These are phyloP conservation scores for Prototheca wickerhamii DNA, from an alignment of 163 green algal genomes.

Conservation along the genomic window DNA sequence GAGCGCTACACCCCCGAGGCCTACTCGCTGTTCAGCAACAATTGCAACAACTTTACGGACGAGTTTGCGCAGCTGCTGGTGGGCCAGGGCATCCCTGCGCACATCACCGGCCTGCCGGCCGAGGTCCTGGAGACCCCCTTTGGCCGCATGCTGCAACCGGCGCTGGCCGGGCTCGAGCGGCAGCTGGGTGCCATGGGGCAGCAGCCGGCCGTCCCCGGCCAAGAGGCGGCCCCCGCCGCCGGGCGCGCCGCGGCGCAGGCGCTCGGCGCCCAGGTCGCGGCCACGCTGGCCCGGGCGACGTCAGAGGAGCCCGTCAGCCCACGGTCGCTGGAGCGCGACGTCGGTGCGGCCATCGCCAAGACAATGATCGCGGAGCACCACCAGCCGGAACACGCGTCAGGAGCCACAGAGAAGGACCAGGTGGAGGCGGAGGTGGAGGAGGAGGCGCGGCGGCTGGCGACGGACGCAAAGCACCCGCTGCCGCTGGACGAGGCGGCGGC, in stretches of 20 bases:
- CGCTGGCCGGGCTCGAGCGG: slow-evolving; percentile 27
- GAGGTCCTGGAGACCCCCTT: slow-evolving; percentile 43
- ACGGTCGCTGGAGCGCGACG: background rate
- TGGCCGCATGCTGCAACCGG: slow-evolving; percentile 39
- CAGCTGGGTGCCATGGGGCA: slow-evolving; percentile 16
- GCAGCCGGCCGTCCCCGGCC: background rate
- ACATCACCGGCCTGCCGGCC: slow-evolving; percentile 35
- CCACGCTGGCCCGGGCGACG: background rate
- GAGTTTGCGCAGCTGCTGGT: slow-evolving; percentile 37
- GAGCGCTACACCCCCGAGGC: slow-evolving; percentile 25
- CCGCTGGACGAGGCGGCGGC: too few species aligned
- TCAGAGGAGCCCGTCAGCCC: background rate
- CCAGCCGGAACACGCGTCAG: too few species aligned
- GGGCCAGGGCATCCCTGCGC: slow-evolving; percentile 22
- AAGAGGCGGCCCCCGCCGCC: background rate
- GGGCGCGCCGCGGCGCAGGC: background rate
- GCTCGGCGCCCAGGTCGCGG: background rate
- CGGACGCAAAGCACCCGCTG: too few species aligned
- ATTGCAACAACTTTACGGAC: slow-evolving; percentile 53
- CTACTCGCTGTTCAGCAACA: slow-evolving; percentile 44
- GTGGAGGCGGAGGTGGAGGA: too few species aligned
- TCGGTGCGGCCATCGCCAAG: background rate
- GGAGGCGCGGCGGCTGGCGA: too few species aligned
- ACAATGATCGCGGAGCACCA: background rate
- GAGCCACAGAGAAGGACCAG: too few species aligned